Evolutionary conservation across 2,329 filamentous ascomycete genomes (phyloP), one percentile per base, ranked within the genome.

Genomic region (Albifimbria verrucaria): DNA sequence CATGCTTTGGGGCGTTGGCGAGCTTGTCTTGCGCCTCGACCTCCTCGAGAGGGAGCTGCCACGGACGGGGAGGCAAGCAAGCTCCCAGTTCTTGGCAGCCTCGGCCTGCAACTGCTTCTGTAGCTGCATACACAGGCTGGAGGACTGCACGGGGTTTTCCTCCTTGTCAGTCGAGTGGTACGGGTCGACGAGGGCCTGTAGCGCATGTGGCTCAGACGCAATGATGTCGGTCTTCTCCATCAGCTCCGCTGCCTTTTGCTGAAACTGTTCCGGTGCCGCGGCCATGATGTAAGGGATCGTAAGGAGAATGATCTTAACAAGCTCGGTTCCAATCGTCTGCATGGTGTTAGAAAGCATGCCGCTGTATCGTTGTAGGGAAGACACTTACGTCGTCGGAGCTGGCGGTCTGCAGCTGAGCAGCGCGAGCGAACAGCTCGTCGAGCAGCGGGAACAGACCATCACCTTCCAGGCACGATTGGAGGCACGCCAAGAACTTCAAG

Each of bases 171-270:
- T 83, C 5, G 79, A 79, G 50, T 84, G 84, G 67, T 93, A 97
- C 2, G 92, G 91, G 61, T 97, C 90, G 49, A 97, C 90, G 52
- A 97, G 76, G 24, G 86, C 79, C 67, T 97, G 92, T 32, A 97
- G 79, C 2, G 89, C 82, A 68, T 97, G 90, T 11, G 90, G 89
- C 57, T 94, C 92, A 2, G 88, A 90, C 11, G 93, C 92, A 62
- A 97, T 95, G 59, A 97, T 91, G 52, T 94, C 92, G 2, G 94
- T 97, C 77, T 95, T 96, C 59, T 95, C 90, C 68, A 99, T 85
- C 50, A 97, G 77, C 46, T 89, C 86, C 1, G 81, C 79, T 2
- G 91, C 92, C 65, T 89, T 89, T 59, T 88, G 80, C 61, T 87
- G 84, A 65, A 88, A 86, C 48, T 85, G 83, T 3, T 80, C 77